phyloP scores from a whole-genome alignment of 495 filamentous ascomycete genomes.

The Symbiotaphrina buchneri region DNA sequence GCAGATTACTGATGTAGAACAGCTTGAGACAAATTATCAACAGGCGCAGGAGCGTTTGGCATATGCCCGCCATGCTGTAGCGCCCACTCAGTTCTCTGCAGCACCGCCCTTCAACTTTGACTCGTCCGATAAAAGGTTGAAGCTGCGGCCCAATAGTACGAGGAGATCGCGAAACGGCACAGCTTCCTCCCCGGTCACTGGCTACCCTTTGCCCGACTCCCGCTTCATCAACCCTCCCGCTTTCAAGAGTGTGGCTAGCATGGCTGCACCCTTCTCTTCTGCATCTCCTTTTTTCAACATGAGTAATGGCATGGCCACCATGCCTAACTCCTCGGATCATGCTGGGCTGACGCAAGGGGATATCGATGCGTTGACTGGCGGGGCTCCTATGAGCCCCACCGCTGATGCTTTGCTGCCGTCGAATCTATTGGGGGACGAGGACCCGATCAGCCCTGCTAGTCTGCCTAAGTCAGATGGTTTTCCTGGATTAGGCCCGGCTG shows the following conservation, averaged over 20 bases:
- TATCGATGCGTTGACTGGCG: constrained; percentile 24
- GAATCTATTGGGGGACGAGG: constrained; percentile 58
- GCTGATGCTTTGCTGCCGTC: constrained; percentile 60
- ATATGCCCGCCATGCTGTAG: neutral
- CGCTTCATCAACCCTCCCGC: constrained; percentile 6
- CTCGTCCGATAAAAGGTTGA: constrained; percentile 14
- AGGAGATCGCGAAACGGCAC: constrained; percentile 30
- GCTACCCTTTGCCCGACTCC: constrained; percentile 7
- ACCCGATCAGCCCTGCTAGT: constrained; percentile 31
- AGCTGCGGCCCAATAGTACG: constrained; percentile 27
- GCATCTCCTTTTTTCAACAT: constrained; percentile 32
- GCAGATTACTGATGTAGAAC: constrained; percentile 4
- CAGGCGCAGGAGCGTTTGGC: constrained; percentile 5
- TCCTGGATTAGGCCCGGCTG: constrained; percentile 1
- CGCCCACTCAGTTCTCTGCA: neutral
- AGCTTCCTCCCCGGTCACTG: constrained; percentile 9
- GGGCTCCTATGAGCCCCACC: constrained; percentile 60
- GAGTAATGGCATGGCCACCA: constrained; percentile 29
- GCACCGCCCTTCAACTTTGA: neutral
- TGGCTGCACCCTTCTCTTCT: constrained; percentile 23
- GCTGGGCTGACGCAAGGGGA: constrained; percentile 19
- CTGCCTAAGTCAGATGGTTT: constrained; percentile 9
- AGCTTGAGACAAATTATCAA: constrained; percentile 3
- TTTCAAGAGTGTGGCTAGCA: constrained; percentile 21
- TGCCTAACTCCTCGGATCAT: constrained; percentile 15